Conservation (phyloP, 129 eudicot genomes). For the Chrysanthemum makinoi region DNA sequence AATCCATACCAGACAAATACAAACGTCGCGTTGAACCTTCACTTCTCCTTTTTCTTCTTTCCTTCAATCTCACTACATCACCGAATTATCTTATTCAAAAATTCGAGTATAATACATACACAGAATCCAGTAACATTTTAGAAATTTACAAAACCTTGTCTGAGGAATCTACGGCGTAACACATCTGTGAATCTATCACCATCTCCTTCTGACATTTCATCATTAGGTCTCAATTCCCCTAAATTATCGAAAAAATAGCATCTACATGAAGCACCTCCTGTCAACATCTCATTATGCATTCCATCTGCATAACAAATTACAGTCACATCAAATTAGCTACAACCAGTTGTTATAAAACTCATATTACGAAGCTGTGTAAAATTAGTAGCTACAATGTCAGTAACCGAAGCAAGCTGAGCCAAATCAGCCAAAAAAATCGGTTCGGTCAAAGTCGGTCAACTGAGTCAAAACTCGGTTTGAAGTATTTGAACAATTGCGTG, state of each 20-base stretch:
- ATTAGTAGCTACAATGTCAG: too few relatives aligned
- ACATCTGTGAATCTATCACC: constrained; percentile 53
- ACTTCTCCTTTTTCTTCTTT: constrained; percentile 52
- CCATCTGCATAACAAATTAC: constrained; percentile 46
- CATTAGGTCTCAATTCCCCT: constrained; percentile 47
- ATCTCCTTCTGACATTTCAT: constrained; percentile 27
- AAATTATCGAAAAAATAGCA: constrained; percentile 77
- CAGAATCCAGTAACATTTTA: neutral
- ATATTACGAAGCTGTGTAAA: too few relatives aligned
- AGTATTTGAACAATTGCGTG: too few relatives aligned
- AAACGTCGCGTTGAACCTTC: constrained; percentile 36
- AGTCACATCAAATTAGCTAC: constrained; percentile 1
- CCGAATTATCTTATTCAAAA: constrained; percentile 4
- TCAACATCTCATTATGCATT: constrained; percentile 52
- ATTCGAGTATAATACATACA: neutral
- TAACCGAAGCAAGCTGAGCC: too few relatives aligned
- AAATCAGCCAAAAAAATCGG: too few relatives aligned
- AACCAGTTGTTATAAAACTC: too few relatives aligned
- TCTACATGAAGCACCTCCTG: constrained; percentile 72
- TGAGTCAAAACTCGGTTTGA: too few relatives aligned
- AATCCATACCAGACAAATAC: constrained; percentile 43
- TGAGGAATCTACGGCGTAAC: constrained; percentile 79
- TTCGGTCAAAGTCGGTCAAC: too few relatives aligned
- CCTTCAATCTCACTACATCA: constrained; percentile 62
- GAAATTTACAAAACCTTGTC: constrained; percentile 61